Evolutionary conservation across 2,329 filamentous ascomycete genomes (phyloP).

Genomic region (Xylaria multiplex): DNA sequence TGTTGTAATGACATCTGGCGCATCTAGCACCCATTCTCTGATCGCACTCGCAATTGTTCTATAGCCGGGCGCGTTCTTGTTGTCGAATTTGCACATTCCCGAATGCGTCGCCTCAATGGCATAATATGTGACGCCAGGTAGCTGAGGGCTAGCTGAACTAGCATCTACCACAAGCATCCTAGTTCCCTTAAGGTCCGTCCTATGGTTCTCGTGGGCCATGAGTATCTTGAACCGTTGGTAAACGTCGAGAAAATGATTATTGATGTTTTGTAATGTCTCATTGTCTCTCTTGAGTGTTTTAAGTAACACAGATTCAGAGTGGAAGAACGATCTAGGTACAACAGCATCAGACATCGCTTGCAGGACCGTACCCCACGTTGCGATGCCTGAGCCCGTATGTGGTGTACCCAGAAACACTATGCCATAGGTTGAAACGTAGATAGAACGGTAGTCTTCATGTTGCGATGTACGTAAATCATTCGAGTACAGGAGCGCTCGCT

Average conservation of each 20-base stretch:
- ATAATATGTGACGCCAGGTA: conserved; percentile 76
- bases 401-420: conserved; percentile 82
- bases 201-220: conserved; percentile 80
- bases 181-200: conserved; percentile 73
- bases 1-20: conserved; percentile 62
- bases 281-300: conserved; percentile 78
- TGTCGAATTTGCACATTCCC: conserved; percentile 58
- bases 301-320: conserved; percentile 73
- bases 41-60: conserved; percentile 60
- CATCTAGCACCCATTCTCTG: conserved; percentile 63
- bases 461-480: conserved; percentile 68
- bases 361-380: conserved; percentile 73
- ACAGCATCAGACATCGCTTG: conserved; percentile 74
- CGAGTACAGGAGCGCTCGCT: conserved; percentile 74
- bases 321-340: conserved; percentile 72
- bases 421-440: conserved; percentile 79
- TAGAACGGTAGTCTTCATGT: conserved; percentile 72
- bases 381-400: conserved; percentile 74
- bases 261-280: conserved; percentile 79
- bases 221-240: conserved; percentile 77
- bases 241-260: conserved; percentile 76
- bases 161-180: conserved; percentile 74
- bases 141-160: conserved; percentile 72
- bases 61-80: conserved; percentile 72
- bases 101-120: conserved; percentile 63